These are phyloP conservation scores for Cyamopsis tetragonoloba DNA, from an alignment of 306 rosid species.

Conservation along the genomic window DNA sequence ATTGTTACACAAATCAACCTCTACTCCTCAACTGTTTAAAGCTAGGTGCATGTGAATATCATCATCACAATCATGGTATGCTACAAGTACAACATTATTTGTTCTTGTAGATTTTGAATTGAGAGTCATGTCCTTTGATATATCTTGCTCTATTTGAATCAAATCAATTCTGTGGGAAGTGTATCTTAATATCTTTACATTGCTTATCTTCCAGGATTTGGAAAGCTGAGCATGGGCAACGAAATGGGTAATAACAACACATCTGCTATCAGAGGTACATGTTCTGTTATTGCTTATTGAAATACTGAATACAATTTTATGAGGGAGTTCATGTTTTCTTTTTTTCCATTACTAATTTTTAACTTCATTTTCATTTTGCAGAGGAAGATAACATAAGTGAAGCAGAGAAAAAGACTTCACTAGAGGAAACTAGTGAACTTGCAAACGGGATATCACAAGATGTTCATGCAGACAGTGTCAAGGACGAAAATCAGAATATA, in stretches of 20 bases:
- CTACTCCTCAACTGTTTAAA: constrained; percentile 35
- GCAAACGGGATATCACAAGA: constrained; percentile 25
- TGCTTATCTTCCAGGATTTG: constrained; percentile 56
- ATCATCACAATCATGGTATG: constrained; percentile 64
- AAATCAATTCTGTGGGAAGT: constrained; percentile 3
- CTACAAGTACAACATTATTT: constrained; percentile 6
- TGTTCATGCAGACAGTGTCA: constrained; percentile 16
- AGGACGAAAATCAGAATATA: constrained; percentile 31
- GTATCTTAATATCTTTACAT: constrained; percentile 19
- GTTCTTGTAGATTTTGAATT: constrained; percentile 22
- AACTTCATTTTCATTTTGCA: constrained; percentile 28
- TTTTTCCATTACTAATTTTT: neutral
- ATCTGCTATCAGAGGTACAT: constrained; percentile 62
- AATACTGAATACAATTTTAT: neutral
- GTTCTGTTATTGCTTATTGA: neutral
- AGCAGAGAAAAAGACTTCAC: constrained; percentile 7
- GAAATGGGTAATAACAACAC: constrained; percentile 83
- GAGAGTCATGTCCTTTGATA: constrained; percentile 12
- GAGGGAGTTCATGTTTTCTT: neutral
- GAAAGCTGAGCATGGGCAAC: constrained; percentile 64
- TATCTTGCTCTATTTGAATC: constrained; percentile 23
- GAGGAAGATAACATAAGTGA: constrained; percentile 53
- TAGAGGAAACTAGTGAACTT: constrained; percentile 17
- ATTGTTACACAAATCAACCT: constrained; percentile 34
- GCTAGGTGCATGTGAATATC: constrained; percentile 45